phyloP scores from a whole-genome alignment of 164 flowering plant species.

The Pachysandra terminalis region DNA sequence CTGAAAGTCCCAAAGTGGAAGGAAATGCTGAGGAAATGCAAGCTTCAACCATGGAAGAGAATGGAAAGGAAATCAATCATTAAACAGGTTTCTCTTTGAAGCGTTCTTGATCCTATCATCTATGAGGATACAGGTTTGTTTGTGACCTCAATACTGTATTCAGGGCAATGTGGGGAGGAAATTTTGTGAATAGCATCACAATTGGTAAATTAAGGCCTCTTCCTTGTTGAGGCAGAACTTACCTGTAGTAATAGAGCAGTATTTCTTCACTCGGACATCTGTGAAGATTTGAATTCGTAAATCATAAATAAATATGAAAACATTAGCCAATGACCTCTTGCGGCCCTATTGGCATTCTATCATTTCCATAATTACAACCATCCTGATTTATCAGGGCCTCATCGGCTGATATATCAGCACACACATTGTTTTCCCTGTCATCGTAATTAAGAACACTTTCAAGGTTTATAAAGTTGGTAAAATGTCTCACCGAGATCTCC shows the following conservation, averaged over 20 bases:
- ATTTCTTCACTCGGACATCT: background rate
- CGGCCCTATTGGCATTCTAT: too few relatives aligned
- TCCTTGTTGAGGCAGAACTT: background rate
- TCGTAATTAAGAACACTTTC: too few relatives aligned
- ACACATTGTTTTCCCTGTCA: too few relatives aligned
- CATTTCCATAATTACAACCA: too few relatives aligned
- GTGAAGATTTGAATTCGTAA: background rate
- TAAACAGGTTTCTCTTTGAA: constrained; percentile 6
- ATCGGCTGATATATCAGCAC: too few relatives aligned
- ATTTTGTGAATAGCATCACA: too few relatives aligned
- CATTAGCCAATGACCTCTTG: too few relatives aligned
- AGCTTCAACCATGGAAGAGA: constrained; percentile 22
- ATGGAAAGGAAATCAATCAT: constrained; percentile 24
- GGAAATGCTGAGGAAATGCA: constrained; percentile 22
- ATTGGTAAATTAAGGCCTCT: background rate
- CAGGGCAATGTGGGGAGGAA: background rate
- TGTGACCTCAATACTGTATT: background rate
- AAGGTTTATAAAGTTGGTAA: too few relatives aligned
- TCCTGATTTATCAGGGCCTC: too few relatives aligned
- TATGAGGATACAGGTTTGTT: background rate
- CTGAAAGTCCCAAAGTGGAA: constrained; percentile 6
- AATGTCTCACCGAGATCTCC: too few relatives aligned
- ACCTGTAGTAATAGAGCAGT: too few relatives aligned
- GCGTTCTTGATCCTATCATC: background rate
- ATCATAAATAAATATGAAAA: too few relatives aligned